Conservation (phyloP, 345 rosid species). For the Rubroshorea leprosula region DNA sequence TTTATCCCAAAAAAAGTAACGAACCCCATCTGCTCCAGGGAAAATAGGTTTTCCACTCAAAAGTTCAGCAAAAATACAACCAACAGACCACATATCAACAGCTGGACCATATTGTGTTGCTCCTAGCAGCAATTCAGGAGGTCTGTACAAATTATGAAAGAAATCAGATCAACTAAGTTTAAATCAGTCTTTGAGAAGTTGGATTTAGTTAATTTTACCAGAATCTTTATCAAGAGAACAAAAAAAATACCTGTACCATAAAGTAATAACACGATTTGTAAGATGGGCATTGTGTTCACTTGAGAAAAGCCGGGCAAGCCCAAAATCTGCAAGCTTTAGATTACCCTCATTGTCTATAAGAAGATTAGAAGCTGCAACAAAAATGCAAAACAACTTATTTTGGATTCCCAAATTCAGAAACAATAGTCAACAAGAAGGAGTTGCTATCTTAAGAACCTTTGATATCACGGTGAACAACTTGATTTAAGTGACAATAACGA, state of each 20-base stretch:
- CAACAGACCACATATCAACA: slow-evolving; percentile 97
- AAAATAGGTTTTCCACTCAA: slow-evolving; percentile 84
- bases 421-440: background rate
- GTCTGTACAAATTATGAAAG: slow-evolving; percentile 39
- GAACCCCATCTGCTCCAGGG: slow-evolving; percentile 91
- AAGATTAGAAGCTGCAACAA: slow-evolving; percentile 82
- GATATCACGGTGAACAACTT: slow-evolving; percentile 96
- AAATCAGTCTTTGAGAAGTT: background rate
- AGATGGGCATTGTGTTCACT: slow-evolving; percentile 68
- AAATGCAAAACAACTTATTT: slow-evolving; percentile 10
- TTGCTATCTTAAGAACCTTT: slow-evolving; percentile 48
- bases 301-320: slow-evolving; percentile 83
- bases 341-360: slow-evolving; percentile 90
- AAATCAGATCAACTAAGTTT: background rate
- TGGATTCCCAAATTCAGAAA: slow-evolving; percentile 1
- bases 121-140: slow-evolving; percentile 95
- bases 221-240: background rate
- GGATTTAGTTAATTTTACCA: background rate
- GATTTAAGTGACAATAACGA: slow-evolving; percentile 89
- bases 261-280: slow-evolving; percentile 86
- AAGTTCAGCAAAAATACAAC: slow-evolving; percentile 95
- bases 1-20: slow-evolving; percentile 1
- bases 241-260: slow-evolving; percentile 80
- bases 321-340: slow-evolving; percentile 92
- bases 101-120: slow-evolving; percentile 94